Evolutionary conservation across 306 rosid species (phyloP).

Genomic region (Castanospermum australe): DNA sequence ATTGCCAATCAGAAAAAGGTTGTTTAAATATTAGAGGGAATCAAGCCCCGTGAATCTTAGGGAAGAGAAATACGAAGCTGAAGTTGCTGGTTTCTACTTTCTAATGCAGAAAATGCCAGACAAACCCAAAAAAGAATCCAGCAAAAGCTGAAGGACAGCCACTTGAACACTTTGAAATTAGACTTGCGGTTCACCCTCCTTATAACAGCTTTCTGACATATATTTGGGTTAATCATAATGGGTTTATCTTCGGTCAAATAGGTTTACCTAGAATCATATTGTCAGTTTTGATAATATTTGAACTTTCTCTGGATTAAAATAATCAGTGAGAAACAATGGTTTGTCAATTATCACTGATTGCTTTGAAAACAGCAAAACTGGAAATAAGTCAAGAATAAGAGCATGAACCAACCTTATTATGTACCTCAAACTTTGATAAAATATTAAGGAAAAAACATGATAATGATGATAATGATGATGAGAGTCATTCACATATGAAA

Average conservation of each 20-base stretch:
- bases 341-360: background rate
- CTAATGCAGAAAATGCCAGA: conserved; percentile 31
- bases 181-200: conserved; percentile 19
- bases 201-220: conserved; percentile 29
- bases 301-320: background rate
- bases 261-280: conserved; percentile 29
- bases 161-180: background rate
- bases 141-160: conserved; percentile 22
- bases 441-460: background rate
- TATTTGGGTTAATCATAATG: conserved; percentile 7
- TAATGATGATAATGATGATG: background rate
- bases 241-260: conserved; percentile 23
- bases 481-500: conserved; percentile 39
- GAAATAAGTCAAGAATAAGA: background rate
- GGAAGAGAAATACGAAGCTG: conserved; percentile 30
- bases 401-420: background rate
- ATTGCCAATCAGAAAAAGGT: conserved; percentile 21
- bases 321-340: background rate
- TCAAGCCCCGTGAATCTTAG: conserved; percentile 72
- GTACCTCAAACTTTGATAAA: background rate
- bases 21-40: conserved; percentile 35
- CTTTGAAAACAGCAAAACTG: background rate
- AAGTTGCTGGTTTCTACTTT: background rate
- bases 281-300: background rate
- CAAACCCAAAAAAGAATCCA: background rate